Conservation (phyloP, 768 basidiomycete species). For the Saitozyma podzolica region DNA sequence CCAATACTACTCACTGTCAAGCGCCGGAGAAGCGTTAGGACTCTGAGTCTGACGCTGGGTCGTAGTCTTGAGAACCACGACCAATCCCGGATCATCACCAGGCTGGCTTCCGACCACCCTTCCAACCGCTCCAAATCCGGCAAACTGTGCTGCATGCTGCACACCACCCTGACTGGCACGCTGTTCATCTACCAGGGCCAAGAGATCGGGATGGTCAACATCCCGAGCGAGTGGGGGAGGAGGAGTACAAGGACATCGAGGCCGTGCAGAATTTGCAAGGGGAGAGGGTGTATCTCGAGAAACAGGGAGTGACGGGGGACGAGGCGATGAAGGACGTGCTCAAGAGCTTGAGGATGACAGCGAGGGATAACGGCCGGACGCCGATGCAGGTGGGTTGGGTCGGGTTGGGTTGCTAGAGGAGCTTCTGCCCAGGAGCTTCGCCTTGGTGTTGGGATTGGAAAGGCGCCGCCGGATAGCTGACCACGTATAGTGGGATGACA, state of each 20-base stretch:
- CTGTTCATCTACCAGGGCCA: slow-evolving; percentile 72
- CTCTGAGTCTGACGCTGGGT: not conserved
- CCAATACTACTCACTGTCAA: not conserved
- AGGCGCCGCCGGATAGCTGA: slow-evolving; percentile 1
- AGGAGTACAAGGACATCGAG: slow-evolving; percentile 71
- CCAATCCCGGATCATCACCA: slow-evolving; percentile 60
- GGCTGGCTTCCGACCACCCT: slow-evolving; percentile 65
- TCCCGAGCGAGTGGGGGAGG: slow-evolving; percentile 61
- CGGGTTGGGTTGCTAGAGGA: slow-evolving; percentile 31
- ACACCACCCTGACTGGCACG: slow-evolving; percentile 66
- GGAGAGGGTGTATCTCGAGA: slow-evolving; percentile 22
- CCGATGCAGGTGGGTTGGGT: slow-evolving; percentile 29
- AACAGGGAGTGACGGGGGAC: slow-evolving; percentile 23
- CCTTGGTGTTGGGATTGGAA: too few species aligned
- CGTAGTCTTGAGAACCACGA: slow-evolving; percentile 37
- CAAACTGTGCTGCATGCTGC: slow-evolving; percentile 66
- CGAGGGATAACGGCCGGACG: slow-evolving; percentile 67
- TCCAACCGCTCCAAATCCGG: slow-evolving; percentile 63
- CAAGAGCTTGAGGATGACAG: slow-evolving; percentile 63
- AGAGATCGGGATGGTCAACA: slow-evolving; percentile 65
- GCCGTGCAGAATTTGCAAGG: slow-evolving; percentile 19
- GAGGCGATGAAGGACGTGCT: slow-evolving; percentile 66
- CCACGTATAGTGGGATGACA: slow-evolving; percentile 58
- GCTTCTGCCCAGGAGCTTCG: not conserved
- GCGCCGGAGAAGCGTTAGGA: not conserved